Evolutionary conservation across 23 red algal genomes (phyloP).

Genomic region (Cyanidium caldarium): DNA sequence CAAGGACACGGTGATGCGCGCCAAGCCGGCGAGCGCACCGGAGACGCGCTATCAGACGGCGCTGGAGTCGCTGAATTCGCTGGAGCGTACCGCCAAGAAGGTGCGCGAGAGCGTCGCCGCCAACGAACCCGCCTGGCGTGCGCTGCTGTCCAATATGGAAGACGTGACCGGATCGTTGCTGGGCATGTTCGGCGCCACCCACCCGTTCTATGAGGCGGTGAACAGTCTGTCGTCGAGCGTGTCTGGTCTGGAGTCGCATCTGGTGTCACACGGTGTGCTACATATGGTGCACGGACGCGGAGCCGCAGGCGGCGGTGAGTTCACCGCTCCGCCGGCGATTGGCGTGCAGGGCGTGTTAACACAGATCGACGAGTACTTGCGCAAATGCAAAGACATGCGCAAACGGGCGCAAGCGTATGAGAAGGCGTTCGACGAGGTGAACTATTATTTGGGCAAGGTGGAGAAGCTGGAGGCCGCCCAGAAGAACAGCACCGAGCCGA

Average conservation of each 20-base stretch:
- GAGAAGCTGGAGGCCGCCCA: background rate
- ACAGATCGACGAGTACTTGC: background rate
- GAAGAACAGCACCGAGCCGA: background rate
- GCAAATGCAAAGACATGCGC: background rate
- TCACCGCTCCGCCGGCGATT: background rate
- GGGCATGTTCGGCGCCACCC: background rate
- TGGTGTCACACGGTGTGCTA: background rate
- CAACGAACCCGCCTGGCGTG: background rate
- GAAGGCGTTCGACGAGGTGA: background rate
- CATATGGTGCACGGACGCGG: too few relatives aligned
- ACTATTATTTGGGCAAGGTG: background rate
- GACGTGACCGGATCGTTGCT: background rate
- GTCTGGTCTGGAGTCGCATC: background rate
- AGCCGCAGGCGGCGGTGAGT: too few relatives aligned
- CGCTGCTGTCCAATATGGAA: background rate
- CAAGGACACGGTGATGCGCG: background rate
- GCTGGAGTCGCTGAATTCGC: background rate
- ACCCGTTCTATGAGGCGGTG: background rate
- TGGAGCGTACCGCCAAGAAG: background rate
- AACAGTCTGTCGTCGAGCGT: background rate
- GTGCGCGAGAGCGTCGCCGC: background rate
- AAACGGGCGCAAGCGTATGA: background rate
- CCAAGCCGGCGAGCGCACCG: background rate
- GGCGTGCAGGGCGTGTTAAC: background rate
- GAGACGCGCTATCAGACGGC: background rate